Base-by-base conservation (phyloP, 129 eudicot genomes). In the Tagetes erecta region DNA sequence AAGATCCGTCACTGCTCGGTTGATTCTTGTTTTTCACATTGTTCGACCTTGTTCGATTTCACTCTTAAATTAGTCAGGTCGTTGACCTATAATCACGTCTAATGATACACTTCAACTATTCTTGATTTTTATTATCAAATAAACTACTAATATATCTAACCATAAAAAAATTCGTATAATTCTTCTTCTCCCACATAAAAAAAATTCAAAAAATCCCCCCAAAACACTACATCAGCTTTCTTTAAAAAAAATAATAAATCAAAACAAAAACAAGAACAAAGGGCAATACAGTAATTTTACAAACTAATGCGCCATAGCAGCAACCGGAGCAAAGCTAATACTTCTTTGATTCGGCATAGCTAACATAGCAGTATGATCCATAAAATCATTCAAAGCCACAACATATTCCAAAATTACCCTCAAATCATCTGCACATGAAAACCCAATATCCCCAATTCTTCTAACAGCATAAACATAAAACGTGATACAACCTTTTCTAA, bases 311-410 rank as follows among this genome's bases (percentile, higher is more conserved):
- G 91, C 95, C 86, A 87, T 87, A 51, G 97, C 89, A 67, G 86
- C 65, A 56, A 85, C 79, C 27, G 86, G 83, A 68, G 91, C 87
- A 76, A 80, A 81, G 57, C 57, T 78, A 45, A 93, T 90, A 68
- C 81, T 87, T 74, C 92, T 86, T 78, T 93, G 98, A 56, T 88
- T 80, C 35, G 98, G 98, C 97, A 86, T 78, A 4, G 98, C 96
- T 34, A 93, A 92, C 98, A 93, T 90, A 30, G 96, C 88, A 35
- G 98, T 93, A 67, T 93, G 98, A 80, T 93, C 98, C 80, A 93
- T 70, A 79, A 93, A 90, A 87, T 93, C 98, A 60, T 90, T 87
- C 40, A 93, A 81, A 34, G 87, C 89, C 66, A 86, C 96, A 47
- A 93, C 97, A 35, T 84, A 80, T 69, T 90, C 87, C 83, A 93